Percentiles rank a stretch among this genome's conserved stretches.
Conservation (phyloP, 305 asterid species). For the Nicotiana rustica region DNA sequence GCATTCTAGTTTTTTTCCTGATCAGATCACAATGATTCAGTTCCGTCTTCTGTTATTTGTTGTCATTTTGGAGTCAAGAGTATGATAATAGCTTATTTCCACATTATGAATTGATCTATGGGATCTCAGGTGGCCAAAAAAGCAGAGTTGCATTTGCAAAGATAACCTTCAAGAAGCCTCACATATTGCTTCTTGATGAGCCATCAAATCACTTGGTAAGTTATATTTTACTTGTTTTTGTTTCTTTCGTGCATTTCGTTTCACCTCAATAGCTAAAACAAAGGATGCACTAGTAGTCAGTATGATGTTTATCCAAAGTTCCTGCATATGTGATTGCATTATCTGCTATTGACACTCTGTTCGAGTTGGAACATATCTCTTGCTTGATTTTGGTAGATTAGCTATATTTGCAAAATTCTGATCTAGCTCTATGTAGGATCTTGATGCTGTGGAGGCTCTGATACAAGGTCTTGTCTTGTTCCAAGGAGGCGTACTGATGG, state of each 20-base stretch:
- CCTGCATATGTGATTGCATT: neutral
- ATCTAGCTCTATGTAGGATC: slow-evolving; percentile 59
- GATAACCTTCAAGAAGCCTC: slow-evolving; percentile 98
- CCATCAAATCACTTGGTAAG: slow-evolving; percentile 99
- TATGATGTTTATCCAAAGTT: neutral
- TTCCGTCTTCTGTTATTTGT: neutral
- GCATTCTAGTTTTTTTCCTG: slow-evolving; percentile 35
- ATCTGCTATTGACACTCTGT: slow-evolving; percentile 24
- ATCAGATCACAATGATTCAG: slow-evolving; percentile 30
- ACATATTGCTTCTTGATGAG: slow-evolving; percentile 94
- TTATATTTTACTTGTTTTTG: slow-evolving; percentile 32
- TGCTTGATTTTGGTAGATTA: slow-evolving; percentile 12
- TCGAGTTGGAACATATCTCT: neutral
- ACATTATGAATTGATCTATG: slow-evolving; percentile 34
- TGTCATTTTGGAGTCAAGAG: slow-evolving; percentile 8
- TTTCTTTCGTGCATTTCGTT: slow-evolving; percentile 1
- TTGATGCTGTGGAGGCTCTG: slow-evolving; percentile 98
- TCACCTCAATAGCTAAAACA: neutral
- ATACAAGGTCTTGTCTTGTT: slow-evolving; percentile 96
- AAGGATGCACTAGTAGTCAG: neutral
- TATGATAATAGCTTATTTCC: neutral
- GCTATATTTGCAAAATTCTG: neutral
- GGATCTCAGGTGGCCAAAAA: slow-evolving; percentile 91
- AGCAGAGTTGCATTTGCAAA: slow-evolving; percentile 99
- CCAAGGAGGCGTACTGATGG: slow-evolving; percentile 99